Conservation (phyloP, 352 stramenopile species). For the Pseudoperonospora humuli region DNA sequence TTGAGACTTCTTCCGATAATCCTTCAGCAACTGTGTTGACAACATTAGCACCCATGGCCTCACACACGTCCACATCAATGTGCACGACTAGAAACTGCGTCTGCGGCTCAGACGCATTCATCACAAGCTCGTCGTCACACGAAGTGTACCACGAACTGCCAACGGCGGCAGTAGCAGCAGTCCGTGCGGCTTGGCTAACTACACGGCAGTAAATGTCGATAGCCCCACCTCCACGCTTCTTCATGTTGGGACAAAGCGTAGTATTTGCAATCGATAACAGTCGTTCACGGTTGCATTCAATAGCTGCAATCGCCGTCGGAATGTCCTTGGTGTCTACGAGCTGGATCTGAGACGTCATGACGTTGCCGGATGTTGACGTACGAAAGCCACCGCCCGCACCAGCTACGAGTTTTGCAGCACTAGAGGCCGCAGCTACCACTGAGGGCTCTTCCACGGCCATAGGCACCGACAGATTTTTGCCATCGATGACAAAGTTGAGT, state of each 20-base stretch:
- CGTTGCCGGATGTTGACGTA: constrained; percentile 68
- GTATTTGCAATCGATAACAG: constrained; percentile 69
- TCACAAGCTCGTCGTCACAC: constrained; percentile 43
- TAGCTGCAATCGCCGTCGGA: constrained; percentile 36
- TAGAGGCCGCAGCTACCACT: constrained; percentile 77
- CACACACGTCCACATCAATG: constrained; percentile 81
- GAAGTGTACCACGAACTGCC: constrained; percentile 51
- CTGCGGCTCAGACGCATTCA: constrained; percentile 28
- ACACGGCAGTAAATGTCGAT: constrained; percentile 78
- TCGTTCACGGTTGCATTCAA: constrained; percentile 42
- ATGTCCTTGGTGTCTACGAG: constrained; percentile 69
- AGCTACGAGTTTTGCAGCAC: constrained; percentile 75
- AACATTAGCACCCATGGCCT: constrained; percentile 86
- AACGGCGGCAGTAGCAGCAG: constrained; percentile 8
- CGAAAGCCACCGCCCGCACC: constrained; percentile 60
- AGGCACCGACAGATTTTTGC: constrained; percentile 63
- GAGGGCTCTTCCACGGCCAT: constrained; percentile 85
- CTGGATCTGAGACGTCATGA: constrained; percentile 86
- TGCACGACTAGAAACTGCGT: constrained; percentile 75
- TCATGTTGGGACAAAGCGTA: constrained; percentile 79
- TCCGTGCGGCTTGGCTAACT: constrained; percentile 40
- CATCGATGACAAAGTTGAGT: constrained; percentile 84
- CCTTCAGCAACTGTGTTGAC: constrained; percentile 85
- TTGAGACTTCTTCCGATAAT: constrained; percentile 61
- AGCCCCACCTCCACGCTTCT: constrained; percentile 71